A percentile compares a stretch with the other conserved stretches of the same genome.
These are phyloP conservation scores for Aethionema arabicum DNA, from an alignment of 345 rosid genomes.

Conservation along the genomic window DNA sequence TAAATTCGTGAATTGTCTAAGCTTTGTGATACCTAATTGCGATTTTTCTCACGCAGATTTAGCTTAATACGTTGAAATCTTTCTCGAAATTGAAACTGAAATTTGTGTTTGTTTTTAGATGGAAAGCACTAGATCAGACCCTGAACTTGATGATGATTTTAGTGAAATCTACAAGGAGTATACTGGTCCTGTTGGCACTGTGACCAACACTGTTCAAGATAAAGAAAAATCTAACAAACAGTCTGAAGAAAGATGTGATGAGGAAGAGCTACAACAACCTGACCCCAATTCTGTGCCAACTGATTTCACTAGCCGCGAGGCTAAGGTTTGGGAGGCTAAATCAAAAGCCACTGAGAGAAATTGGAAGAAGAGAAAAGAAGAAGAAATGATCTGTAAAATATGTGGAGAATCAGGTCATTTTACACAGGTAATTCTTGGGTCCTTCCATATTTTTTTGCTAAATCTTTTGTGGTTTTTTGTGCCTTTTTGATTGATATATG, in stretches of 20 bases:
- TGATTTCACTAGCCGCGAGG: constrained; percentile 95
- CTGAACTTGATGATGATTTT: constrained; percentile 85
- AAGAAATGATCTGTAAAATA: constrained; percentile 95
- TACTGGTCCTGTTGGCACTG: constrained; percentile 70
- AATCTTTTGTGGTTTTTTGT: constrained; percentile 5
- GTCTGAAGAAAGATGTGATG: constrained; percentile 59
- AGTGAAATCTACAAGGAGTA: constrained; percentile 95
- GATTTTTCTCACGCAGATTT: not conserved
- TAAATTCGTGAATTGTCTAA: not conserved
- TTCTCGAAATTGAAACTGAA: constrained; percentile 1
- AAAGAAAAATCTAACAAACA: constrained; percentile 49
- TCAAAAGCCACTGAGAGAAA: constrained; percentile 98
- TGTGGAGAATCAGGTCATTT: constrained; percentile 98
- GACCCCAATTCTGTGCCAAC: constrained; percentile 98
- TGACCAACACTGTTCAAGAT: constrained; percentile 46
- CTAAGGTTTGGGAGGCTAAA: constrained; percentile 99
- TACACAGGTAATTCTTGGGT: constrained; percentile 64
- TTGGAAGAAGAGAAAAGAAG: constrained; percentile 99
- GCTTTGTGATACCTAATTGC: not conserved
- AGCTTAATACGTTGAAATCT: not conserved
- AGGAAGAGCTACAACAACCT: constrained; percentile 66
- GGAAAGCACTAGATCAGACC: constrained; percentile 72
- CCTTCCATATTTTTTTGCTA: not conserved
- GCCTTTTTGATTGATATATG: constrained; percentile 8
- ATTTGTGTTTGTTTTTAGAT: constrained; percentile 39